These are phyloP conservation scores for Coriolopsis trogii DNA, from an alignment of 1,284 basidiomycete species.

Conservation along the genomic window DNA sequence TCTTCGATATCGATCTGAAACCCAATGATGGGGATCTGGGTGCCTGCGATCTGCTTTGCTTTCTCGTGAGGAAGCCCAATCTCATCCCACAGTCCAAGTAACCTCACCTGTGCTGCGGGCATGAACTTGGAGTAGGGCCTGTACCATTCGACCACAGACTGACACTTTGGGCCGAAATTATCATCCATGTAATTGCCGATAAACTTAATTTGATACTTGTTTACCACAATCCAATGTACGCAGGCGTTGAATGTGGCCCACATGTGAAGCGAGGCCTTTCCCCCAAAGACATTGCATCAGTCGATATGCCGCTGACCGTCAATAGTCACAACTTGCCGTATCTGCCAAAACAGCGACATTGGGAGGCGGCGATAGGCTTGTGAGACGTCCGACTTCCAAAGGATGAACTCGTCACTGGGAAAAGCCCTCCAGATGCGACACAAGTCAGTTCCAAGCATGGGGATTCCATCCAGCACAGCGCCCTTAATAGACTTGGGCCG, in stretches of 20 bases:
- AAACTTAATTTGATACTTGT: constrained; percentile 25
- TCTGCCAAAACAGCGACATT: constrained; percentile 42
- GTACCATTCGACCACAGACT: neutral
- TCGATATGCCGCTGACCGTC: constrained; percentile 32
- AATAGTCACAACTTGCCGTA: constrained; percentile 42
- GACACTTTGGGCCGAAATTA: neutral
- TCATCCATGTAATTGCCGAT: too few species aligned
- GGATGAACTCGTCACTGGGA: constrained; percentile 9
- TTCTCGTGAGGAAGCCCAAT: constrained; percentile 1
- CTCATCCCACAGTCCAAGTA: constrained; percentile 5
- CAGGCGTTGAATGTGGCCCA: constrained; percentile 38
- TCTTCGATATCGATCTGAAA: neutral
- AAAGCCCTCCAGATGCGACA: constrained; percentile 7
- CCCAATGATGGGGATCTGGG: neutral
- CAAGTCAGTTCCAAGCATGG: constrained; percentile 31
- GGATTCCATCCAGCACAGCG: constrained; percentile 22
- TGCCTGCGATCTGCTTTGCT: neutral
- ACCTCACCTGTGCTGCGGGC: neutral
- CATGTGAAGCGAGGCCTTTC: constrained; percentile 27
- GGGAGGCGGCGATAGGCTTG: constrained; percentile 42
- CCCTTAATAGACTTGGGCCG: constrained; percentile 13
- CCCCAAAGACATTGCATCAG: constrained; percentile 37
- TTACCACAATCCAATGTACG: constrained; percentile 38
- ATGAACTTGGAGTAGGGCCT: neutral
- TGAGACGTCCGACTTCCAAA: constrained; percentile 44